Conservation (phyloP, 2,329 filamentous ascomycete genomes). For the Graphilbum fragrans region DNA sequence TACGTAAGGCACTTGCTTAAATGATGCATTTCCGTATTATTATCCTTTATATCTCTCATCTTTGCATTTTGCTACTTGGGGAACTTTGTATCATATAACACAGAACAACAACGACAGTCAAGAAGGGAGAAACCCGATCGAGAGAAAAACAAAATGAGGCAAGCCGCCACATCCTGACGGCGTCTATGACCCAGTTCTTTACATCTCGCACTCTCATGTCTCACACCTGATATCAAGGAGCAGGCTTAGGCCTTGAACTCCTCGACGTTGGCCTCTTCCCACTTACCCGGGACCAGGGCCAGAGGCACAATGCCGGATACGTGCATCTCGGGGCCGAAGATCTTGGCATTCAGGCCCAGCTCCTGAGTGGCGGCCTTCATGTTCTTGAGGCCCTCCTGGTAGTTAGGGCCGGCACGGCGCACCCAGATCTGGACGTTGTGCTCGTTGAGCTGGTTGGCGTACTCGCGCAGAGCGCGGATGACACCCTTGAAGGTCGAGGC, state of each 20-base stretch:
- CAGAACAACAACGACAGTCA: no score
- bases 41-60: no score
- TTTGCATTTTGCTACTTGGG: no score
- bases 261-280: slow-evolving; percentile 47
- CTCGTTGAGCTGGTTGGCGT: slow-evolving; percentile 73
- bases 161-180: no score
- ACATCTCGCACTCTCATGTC: no score
- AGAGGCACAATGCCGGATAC: slow-evolving; percentile 94
- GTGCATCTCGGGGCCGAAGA: slow-evolving; percentile 75
- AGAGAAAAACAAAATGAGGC: no score
- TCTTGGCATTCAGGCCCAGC: slow-evolving; percentile 62
- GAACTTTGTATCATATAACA: no score
- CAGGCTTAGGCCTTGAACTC: slow-evolving; percentile 53
- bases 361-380: slow-evolving; percentile 95
- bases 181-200: no score
- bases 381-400: slow-evolving; percentile 99
- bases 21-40: no score
- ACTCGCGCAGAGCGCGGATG: slow-evolving; percentile 89
- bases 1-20: no score
- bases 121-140: no score
- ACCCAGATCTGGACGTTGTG: slow-evolving; percentile 99
- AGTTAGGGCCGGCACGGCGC: slow-evolving; percentile 81
- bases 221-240: no score
- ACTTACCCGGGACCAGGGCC: slow-evolving; percentile 59
- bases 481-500: slow-evolving; percentile 99